Evolutionary conservation across 495 filamentous ascomycete species (phyloP).

Genomic region (Hypoxylon intermedium): DNA sequence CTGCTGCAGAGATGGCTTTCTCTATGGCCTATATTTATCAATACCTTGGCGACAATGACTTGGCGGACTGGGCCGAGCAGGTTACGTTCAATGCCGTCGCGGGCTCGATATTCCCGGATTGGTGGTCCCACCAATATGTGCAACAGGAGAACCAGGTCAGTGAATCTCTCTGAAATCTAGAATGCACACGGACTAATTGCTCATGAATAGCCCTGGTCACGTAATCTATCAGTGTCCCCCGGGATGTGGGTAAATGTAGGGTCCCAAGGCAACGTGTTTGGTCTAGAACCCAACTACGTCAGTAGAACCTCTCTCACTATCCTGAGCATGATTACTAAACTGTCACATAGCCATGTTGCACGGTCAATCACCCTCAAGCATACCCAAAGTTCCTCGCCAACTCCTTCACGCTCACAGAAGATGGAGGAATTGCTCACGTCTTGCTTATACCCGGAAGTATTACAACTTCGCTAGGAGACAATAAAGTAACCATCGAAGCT

Average conservation of each 20-base stretch:
- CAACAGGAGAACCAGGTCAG: constrained; percentile 61
- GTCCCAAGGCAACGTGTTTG: constrained; percentile 52
- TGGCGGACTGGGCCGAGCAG: constrained; percentile 64
- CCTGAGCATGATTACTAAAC: constrained; percentile 13
- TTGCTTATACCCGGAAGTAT: constrained; percentile 51
- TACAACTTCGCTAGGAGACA: constrained; percentile 39
- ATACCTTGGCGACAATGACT: constrained; percentile 55
- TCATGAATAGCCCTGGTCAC: constrained; percentile 45
- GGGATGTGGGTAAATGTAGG: constrained; percentile 61
- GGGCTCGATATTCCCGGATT: constrained; percentile 60
- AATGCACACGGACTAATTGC: background rate
- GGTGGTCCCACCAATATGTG: constrained; percentile 70
- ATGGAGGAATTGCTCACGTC: constrained; percentile 52
- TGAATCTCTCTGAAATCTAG: constrained; percentile 31
- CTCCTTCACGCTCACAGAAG: constrained; percentile 41
- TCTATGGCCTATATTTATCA: constrained; percentile 46
- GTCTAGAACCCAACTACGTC: constrained; percentile 49
- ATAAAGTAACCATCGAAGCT: constrained; percentile 34
- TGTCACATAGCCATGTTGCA: constrained; percentile 60
- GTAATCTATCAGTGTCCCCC: constrained; percentile 47
- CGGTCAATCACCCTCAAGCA: constrained; percentile 68
- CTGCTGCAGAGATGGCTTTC: constrained; percentile 44
- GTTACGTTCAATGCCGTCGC: constrained; percentile 68
- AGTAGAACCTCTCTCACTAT: constrained; percentile 11
- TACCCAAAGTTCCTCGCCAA: constrained; percentile 63